Evolutionary conservation across 345 rosid species (phyloP), one percentile per base, ranked within the genome.

Genomic region (Eucalyptus erythrocorys): DNA sequence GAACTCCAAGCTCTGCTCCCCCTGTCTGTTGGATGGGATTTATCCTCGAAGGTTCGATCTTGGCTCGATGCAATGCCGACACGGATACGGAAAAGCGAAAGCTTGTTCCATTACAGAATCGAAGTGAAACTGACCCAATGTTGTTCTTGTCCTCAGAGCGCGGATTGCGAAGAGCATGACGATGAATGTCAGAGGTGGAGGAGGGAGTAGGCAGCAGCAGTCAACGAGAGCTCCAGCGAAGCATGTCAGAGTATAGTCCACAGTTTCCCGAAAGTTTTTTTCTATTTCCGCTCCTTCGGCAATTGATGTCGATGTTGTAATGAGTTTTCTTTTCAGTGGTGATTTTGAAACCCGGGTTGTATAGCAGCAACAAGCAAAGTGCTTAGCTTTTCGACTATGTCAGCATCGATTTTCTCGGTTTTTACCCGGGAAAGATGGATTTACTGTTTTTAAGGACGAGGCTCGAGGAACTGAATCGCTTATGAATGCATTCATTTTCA

Each of bases 201-300:
- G 34, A 57, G 88, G 92, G 86, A 80, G 90, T 30, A 40, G 87
- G 87, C 66, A 22, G 68, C 87, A 55, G 34, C 66, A 12, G 84
- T 76, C 93, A 66, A 87, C 53, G 89, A 90, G 89, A 88, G 89
- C 89, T 92, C 90, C 91, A 19, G n/a, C 86, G 89, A 93, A 90
- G 91, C 91, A 82, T 93, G 94, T 90, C 43, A 91, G 94, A 88
- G 95, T 92, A 92, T 90, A 90, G 88, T 37, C 81, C 87, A 79
- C 88, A 89, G 61, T 89, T 89, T 91, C 16, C 27, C 81, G 45
- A 71, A 71, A 71, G 81, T 19, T 55, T 40, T 76, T 2, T n/a
- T n/a, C n/a, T 76, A 22, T 76, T 22, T 40, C 47, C 84, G 22
- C 16, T 55, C 47, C 32, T 11, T 51, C 42, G 22, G 27, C 66